Conservation (phyloP, 2,329 filamentous ascomycete species). For the Geosmithia putterillii region DNA sequence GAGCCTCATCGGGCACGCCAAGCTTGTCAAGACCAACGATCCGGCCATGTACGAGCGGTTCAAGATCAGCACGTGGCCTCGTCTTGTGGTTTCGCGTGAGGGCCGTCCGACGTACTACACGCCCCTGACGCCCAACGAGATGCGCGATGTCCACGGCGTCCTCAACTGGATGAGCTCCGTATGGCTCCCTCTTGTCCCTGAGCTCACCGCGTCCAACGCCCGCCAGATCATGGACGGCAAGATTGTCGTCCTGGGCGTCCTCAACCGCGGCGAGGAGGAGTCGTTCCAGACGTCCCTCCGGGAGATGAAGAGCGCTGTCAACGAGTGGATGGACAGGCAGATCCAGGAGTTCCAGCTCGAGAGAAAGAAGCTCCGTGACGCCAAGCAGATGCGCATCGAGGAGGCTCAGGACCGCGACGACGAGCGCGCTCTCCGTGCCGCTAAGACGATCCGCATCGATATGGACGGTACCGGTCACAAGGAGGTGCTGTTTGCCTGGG, state of each 20-base stretch:
- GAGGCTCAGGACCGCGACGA: slow-evolving; percentile 92
- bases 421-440: slow-evolving; percentile 70
- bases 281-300: slow-evolving; percentile 67
- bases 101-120: slow-evolving; percentile 85
- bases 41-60: slow-evolving; percentile 64
- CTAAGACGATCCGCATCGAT: slow-evolving; percentile 84
- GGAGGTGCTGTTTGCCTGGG: slow-evolving; percentile 92
- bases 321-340: slow-evolving; percentile 98
- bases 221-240: slow-evolving; percentile 91
- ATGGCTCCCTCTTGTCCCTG: slow-evolving; percentile 91
- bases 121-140: slow-evolving; percentile 76
- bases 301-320: slow-evolving; percentile 89
- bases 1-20: slow-evolving; percentile 81
- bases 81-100: slow-evolving; percentile 78
- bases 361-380: slow-evolving; percentile 81
- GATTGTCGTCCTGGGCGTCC: slow-evolving; percentile 83
- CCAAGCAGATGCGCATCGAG: slow-evolving; percentile 90
- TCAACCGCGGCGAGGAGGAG: slow-evolving; percentile 68
- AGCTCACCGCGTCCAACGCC: slow-evolving; percentile 83
- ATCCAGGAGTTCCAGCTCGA: slow-evolving; percentile 85
- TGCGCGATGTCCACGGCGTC: slow-evolving; percentile 72
- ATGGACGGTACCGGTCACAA: slow-evolving; percentile 81
- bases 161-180: slow-evolving; percentile 91
- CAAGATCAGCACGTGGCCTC: slow-evolving; percentile 96
- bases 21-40: slow-evolving; percentile 84